Conservation (phyloP, 306 rosid species). For the Malus sieversii region DNA sequence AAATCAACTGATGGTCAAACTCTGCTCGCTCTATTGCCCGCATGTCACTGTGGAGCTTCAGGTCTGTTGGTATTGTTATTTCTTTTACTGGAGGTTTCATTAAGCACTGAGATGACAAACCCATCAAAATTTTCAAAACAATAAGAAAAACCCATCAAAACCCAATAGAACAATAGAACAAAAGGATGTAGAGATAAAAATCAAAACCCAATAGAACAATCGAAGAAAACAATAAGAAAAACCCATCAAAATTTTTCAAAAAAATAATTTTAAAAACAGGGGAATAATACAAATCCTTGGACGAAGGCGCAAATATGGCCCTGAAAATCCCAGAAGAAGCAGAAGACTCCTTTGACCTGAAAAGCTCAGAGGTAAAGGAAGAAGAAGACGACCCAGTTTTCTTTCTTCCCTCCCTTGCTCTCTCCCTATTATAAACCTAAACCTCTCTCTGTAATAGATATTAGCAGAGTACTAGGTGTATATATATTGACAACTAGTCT, state of each 20-base stretch:
- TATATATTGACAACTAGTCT: too few relatives aligned
- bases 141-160: too few relatives aligned
- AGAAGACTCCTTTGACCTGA: slow-evolving; percentile 47
- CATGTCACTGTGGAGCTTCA: slow-evolving; percentile 56
- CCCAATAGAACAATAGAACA: too few relatives aligned
- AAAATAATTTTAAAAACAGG: background rate
- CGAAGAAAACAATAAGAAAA: background rate
- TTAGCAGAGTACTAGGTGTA: too few relatives aligned
- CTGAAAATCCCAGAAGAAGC: slow-evolving; percentile 50
- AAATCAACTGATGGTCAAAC: slow-evolving; percentile 71
- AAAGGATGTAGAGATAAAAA: background rate
- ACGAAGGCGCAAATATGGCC: slow-evolving; percentile 45
- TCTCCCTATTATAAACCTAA: background rate
- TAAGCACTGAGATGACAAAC: slow-evolving; percentile 47
- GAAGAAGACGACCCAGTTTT: slow-evolving; percentile 34
- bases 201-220: slow-evolving; percentile 7
- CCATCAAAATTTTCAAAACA: too few relatives aligned
- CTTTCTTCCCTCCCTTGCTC: slow-evolving; percentile 58
- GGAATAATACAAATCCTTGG: slow-evolving; percentile 37
- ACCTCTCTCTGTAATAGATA: background rate
- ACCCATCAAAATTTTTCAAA: background rate
- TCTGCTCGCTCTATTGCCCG: slow-evolving; percentile 75
- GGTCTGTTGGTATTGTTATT: slow-evolving; percentile 59
- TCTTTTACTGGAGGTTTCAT: slow-evolving; percentile 70
- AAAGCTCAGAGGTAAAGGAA: slow-evolving; percentile 66